A percentile compares a stretch with the other conserved stretches of the same genome.
Evolutionary conservation across 176 grass and related monocot species (phyloP).

Genomic region (Rhipidocladum racemiflorum): DNA sequence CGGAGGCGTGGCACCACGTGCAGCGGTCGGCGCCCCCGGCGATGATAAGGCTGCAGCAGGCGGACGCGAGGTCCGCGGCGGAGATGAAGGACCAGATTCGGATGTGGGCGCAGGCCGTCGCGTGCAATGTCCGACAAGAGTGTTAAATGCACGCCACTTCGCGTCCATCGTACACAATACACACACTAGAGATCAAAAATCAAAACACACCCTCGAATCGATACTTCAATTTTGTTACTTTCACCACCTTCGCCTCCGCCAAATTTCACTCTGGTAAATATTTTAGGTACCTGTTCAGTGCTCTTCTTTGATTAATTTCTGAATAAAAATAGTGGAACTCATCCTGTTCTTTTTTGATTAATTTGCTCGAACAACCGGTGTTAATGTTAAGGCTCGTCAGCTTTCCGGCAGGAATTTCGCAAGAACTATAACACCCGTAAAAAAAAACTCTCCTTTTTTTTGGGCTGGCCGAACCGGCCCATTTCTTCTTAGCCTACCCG

Average conservation of each 20-base stretch:
- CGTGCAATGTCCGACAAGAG: constrained; percentile 61
- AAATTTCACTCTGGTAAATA: background rate
- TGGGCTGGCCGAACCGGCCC: too few species aligned
- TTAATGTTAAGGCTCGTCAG: background rate
- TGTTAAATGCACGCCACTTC: constrained; percentile 19
- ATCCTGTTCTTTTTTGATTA: background rate
- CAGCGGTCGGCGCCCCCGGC: constrained; percentile 30
- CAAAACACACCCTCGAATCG: background rate
- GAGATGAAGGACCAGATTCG: constrained; percentile 80
- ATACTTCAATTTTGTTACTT: constrained; percentile 9
- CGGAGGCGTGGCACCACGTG: constrained; percentile 59
- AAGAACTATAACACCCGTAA: too few species aligned
- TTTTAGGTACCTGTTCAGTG: background rate
- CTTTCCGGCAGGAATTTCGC: background rate
- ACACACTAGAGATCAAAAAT: background rate
- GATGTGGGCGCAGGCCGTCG: constrained; percentile 93
- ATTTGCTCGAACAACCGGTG: background rate
- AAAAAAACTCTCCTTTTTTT: too few species aligned
- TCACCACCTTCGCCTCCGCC: background rate
- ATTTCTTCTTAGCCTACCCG: too few species aligned
- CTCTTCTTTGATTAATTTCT: background rate
- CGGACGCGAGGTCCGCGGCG: constrained; percentile 46
- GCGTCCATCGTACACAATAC: background rate
- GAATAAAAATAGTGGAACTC: constrained; percentile 12
- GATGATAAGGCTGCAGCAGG: constrained; percentile 42